Base-by-base conservation (phyloP, 306 rosid species). In the Quercus suber region DNA sequence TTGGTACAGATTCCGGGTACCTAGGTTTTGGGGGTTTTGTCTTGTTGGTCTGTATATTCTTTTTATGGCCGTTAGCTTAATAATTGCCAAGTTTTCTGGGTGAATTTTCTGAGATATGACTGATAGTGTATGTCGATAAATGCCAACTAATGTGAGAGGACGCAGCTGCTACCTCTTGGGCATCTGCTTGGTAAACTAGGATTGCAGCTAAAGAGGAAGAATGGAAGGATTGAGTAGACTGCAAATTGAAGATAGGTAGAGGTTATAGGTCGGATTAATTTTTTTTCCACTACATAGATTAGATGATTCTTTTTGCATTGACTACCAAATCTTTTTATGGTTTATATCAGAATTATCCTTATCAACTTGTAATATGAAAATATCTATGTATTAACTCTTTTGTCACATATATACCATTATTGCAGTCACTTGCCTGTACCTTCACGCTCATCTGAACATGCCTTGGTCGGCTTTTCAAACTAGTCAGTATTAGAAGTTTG, bases 1-100 rank as follows among this genome's bases (percentile, higher is more conserved):
- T 27, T 95, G 98, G 98, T 84, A 84, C 87, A 92, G 98, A 86
- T 95, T 95, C 84, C 85, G 97, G 77, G 99, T 95, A 56, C 99
- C 98, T 27, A 89, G 93, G 84, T 89, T 87, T 80, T 95, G 98
- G 98, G 99, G 99, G 23, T 93, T 91, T 87, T 95, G 94, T 75
- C 94, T 93, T 25, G 99, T 95, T 33, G 93, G 97, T 27, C 84
- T 95, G 63, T 95, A 93, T 82, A 80, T 87, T 73, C 80, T 84
- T 77, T 95, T 95, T 79, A 91, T 73, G 83, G 99, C 92, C 13
- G 83, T 74, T 63, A 91, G 99, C 87, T 78, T 89, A 79, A 33
- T 89, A 35, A 80, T 84, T 82, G 94, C 94, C 81, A 86, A 85
- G 87, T 91, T 93, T 88, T 89, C 93, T 19, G 84, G 89, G 77